Base-by-base conservation (phyloP, 768 basidiomycete species). In the Pleurotus pulmonarius region DNA sequence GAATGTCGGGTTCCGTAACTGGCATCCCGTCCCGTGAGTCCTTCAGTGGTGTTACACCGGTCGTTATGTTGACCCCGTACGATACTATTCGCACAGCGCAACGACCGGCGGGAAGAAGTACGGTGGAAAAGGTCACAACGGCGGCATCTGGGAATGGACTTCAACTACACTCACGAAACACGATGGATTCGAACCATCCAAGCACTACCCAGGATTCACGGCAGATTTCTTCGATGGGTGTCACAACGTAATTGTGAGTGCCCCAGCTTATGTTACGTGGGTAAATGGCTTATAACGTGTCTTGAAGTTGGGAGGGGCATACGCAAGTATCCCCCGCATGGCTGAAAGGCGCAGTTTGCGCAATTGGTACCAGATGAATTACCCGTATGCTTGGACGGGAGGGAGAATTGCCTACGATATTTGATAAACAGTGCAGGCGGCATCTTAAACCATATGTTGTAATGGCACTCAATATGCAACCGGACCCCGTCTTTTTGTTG, bases 101-200 rank as follows among this genome's bases (percentile, higher is more conserved):
- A 92, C 90, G 43, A 83, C 83, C 2, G 90, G 88, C 37, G 69
- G 76, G 58, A 73, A 73, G 58, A 73, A 68, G 49, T 64, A 66
- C 56, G 77, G 69, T 18, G 83, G 84, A 2, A 81, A 74, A 67
- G 89, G 91, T 9, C 83, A 85, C 59, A 98, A 99, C 61, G 97
- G 97, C 5, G 97, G 97, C 4, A 88, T 97, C 13, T 99, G 96
- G 94, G 94, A 98, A 74, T 98, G 95, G 95, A 97, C 96, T 0
- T 88, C 88, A 16, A 94, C 94, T 13, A 61, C 79, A 25, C 80
- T 95, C 45, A 86, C 85, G 18, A 75, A 74, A 24, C 76, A 83
- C 59, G 85, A 92, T 2, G 94, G 92, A 0, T 99, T 88, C 66
- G 76, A 76, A 45, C 76, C 85, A 7, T 94, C 91, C 1, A 70